Evolutionary conservation across 768 basidiomycete genomes (phyloP).

Genomic region (Termitomyces sp.): DNA sequence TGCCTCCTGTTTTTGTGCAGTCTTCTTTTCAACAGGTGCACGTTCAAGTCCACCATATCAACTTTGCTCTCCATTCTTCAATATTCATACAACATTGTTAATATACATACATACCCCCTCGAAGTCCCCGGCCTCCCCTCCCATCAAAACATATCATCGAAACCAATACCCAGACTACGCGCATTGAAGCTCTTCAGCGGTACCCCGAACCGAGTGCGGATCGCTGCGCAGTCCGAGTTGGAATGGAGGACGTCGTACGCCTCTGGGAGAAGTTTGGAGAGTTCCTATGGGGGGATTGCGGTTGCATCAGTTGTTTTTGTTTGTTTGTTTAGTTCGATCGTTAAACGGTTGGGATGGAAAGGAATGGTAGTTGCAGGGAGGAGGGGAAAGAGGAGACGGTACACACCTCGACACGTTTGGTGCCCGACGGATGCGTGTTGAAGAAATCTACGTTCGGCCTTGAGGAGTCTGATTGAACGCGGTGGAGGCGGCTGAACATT

Average conservation of each 20-base stretch:
- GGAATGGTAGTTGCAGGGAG: too few species aligned
- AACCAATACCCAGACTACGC: background rate
- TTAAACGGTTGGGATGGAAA: too few species aligned
- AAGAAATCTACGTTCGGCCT: conserved; percentile 49
- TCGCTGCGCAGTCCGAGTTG: conserved; percentile 48
- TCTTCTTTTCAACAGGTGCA: too few species aligned
- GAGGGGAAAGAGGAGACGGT: background rate
- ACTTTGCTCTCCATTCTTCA: background rate
- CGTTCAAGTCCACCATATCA: too few species aligned
- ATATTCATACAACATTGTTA: background rate
- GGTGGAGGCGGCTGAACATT: conserved; percentile 65
- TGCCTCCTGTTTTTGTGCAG: too few species aligned
- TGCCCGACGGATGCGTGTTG: conserved; percentile 75
- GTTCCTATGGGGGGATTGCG: conserved; percentile 27
- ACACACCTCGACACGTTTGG: conserved; percentile 66
- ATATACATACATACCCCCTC: background rate
- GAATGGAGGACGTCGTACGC: conserved; percentile 49
- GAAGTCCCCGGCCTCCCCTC: background rate
- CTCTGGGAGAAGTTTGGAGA: conserved; percentile 52
- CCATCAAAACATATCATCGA: background rate
- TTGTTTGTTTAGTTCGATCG: too few species aligned
- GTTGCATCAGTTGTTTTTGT: background rate
- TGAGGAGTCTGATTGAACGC: conserved; percentile 41
- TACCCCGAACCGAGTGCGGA: conserved; percentile 31
- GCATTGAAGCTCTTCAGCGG: conserved; percentile 15